phyloP scores from a whole-genome alignment of 805 yeast genomes.

The Komagataella mondaviorum region DNA sequence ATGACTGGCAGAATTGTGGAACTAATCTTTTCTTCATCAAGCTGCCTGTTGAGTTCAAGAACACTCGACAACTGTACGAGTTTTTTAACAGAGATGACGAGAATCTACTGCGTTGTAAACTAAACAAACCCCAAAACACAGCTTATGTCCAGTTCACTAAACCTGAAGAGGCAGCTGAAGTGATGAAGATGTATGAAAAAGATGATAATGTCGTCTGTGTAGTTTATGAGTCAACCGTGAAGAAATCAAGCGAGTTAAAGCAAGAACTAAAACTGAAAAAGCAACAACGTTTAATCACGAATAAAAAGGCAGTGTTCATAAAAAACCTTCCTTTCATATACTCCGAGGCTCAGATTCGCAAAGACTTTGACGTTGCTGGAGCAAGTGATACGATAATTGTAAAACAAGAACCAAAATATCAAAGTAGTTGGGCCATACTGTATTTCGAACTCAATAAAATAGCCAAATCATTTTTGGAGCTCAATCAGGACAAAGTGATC shows the following conservation, averaged over 20 bases:
- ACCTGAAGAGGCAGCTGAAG: constrained; percentile 15
- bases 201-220: not conserved
- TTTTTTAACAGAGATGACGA: constrained; percentile 12
- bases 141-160: constrained; percentile 29
- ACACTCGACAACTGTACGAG: constrained; percentile 15
- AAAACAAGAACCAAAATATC: not conserved
- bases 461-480: not conserved
- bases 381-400: not conserved
- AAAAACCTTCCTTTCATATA: not conserved
- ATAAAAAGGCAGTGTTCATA: not conserved
- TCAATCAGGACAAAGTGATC: not conserved
- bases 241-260: not conserved
- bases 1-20: constrained; percentile 26
- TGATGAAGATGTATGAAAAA: not conserved
- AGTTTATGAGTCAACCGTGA: not conserved
- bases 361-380: not conserved
- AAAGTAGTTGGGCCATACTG: not conserved
- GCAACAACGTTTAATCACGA: not conserved
- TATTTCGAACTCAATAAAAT: not conserved
- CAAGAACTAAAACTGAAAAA: not conserved
- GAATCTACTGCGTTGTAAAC: constrained; percentile 17
- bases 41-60: constrained; percentile 21
- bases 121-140: constrained; percentile 9
- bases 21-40: constrained; percentile 38
- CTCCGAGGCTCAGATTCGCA: not conserved